phyloP scores from a whole-genome alignment of 345 rosid genomes.

The Lepidium aucheri region DNA sequence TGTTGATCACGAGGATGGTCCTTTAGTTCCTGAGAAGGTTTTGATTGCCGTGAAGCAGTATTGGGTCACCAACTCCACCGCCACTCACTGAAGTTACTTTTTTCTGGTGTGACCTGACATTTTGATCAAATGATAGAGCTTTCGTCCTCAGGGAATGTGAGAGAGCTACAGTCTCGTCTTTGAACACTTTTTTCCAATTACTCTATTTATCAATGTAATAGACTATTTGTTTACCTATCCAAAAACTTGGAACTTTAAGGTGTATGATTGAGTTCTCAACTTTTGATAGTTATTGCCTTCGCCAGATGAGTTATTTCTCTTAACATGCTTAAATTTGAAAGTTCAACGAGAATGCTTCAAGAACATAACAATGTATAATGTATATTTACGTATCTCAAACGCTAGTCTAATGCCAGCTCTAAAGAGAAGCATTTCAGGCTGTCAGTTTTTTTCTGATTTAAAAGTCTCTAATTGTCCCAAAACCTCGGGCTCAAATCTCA shows the following conservation, averaged over 20 bases:
- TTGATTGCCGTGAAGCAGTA: slow-evolving; percentile 92
- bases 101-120: slow-evolving; percentile 17
- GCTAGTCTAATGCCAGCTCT: not conserved
- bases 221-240: slow-evolving; percentile 14
- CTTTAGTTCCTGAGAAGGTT: slow-evolving; percentile 84
- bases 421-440: not conserved
- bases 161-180: slow-evolving; percentile 13
- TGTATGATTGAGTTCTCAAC: slow-evolving; percentile 18
- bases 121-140: slow-evolving; percentile 22
- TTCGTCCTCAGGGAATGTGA: slow-evolving; percentile 21
- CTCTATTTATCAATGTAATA: slow-evolving; percentile 17
- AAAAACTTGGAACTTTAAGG: slow-evolving; percentile 12
- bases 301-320: not conserved
- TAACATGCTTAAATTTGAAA: not conserved
- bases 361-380: not conserved
- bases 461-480: not conserved
- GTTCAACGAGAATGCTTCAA: not conserved
- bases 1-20: slow-evolving; percentile 99
- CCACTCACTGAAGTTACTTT: slow-evolving; percentile 28
- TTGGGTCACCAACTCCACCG: slow-evolving; percentile 86
- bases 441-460: not conserved
- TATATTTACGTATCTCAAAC: not conserved
- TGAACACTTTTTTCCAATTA: not conserved
- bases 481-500: slow-evolving; percentile 6
- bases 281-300: not conserved